phyloP scores from a whole-genome alignment of 2,329 filamentous ascomycete species.

The Diaporthe velutina region DNA sequence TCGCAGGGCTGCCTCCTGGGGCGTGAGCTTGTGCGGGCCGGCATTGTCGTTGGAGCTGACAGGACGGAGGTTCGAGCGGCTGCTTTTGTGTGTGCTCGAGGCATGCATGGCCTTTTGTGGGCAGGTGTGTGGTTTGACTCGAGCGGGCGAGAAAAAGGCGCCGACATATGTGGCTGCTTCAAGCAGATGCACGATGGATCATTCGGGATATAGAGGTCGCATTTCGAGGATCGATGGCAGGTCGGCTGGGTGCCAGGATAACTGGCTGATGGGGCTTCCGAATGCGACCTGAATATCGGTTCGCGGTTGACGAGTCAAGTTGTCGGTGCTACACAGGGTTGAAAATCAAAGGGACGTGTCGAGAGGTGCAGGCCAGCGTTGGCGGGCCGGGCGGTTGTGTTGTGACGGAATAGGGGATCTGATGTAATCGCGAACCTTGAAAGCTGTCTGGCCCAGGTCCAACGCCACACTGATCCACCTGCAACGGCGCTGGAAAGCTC shows the following conservation, averaged over 20 bases:
- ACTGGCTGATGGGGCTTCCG: conserved; percentile 6
- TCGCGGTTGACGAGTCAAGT: conserved; percentile 5
- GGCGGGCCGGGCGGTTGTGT: background rate
- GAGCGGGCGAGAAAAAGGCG: background rate
- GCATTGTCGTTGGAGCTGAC: conserved; percentile 15
- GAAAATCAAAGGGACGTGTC: background rate
- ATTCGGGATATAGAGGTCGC: background rate
- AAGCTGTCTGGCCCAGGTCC: too few relatives aligned
- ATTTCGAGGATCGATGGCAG: background rate
- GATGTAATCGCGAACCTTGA: conserved; percentile 26
- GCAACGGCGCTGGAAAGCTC: conserved; percentile 22
- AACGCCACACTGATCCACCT: conserved; percentile 26
- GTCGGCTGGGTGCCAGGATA: background rate
- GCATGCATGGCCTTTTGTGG: conserved; percentile 35
- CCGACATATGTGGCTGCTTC: conserved; percentile 23
- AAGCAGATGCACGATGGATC: background rate
- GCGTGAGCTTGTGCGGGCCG: conserved; percentile 30
- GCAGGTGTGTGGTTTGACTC: background rate
- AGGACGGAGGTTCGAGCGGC: conserved; percentile 13
- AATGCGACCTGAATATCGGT: background rate
- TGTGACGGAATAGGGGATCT: conserved; percentile 22
- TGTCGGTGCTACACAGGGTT: background rate
- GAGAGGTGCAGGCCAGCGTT: background rate
- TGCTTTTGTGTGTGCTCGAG: conserved; percentile 20
- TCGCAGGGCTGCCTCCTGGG: conserved; percentile 58